A percentile compares a stretch with the other conserved stretches of the same genome.
phyloP scores from a whole-genome alignment of 2,329 filamentous ascomycete genomes.

The Intubia oerlemansii region DNA sequence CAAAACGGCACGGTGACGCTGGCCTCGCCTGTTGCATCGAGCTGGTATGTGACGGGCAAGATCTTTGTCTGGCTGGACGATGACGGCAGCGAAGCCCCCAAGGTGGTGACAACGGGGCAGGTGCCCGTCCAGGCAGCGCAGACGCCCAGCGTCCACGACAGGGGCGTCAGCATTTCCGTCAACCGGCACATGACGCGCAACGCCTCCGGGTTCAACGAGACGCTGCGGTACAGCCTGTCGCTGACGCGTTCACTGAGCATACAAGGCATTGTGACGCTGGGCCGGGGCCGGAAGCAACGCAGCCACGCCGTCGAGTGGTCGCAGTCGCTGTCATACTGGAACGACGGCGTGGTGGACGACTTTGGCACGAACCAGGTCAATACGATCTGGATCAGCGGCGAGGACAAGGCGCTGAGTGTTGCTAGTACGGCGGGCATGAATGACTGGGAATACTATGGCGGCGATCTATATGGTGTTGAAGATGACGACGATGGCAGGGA shows the following conservation, averaged over 20 bases:
- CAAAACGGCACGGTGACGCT: constrained; percentile 19
- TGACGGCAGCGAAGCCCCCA: constrained; percentile 10
- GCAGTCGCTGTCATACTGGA: constrained; percentile 32
- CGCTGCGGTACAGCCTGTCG: constrained; percentile 33
- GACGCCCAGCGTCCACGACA: constrained; percentile 10
- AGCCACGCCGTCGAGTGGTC: constrained; percentile 25
- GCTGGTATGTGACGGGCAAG: constrained; percentile 62
- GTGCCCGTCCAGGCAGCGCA: constrained; percentile 2
- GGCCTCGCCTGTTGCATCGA: constrained; percentile 34
- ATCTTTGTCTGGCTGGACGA: constrained; percentile 55
- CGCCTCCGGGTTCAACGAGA: constrained; percentile 32
- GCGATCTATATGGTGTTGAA: too few relatives aligned
- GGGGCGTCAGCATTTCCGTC: constrained; percentile 16
- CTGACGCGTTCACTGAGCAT: constrained; percentile 34
- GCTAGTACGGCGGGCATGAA: too few relatives aligned
- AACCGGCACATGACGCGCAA: constrained; percentile 23
- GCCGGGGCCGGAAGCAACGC: constrained; percentile 11
- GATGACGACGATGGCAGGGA: too few relatives aligned
- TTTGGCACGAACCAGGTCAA: constrained; percentile 21
- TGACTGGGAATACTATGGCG: too few relatives aligned
- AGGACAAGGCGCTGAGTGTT: constrained; percentile 9
- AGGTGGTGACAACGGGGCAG: constrained; percentile 26
- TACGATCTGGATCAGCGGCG: constrained; percentile 12
- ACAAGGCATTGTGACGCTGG: constrained; percentile 25
- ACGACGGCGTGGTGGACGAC: constrained; percentile 23